Base-by-base conservation (phyloP, 2,329 filamentous ascomycete species). In the Bisporella sp. region DNA sequence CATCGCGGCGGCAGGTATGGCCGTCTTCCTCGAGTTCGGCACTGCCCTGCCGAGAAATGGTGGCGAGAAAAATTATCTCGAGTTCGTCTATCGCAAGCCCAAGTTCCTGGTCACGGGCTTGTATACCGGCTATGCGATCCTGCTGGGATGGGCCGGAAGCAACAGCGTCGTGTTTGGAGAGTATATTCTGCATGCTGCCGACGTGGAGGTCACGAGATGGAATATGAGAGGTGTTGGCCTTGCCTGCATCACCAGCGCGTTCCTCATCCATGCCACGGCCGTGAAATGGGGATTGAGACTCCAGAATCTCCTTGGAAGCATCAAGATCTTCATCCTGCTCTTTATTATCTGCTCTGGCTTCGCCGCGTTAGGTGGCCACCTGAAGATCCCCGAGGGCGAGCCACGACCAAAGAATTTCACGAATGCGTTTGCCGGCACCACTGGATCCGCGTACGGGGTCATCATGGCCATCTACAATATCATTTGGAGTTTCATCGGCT, bases 401-500 rank as follows among this genome's bases (percentile, higher is more conserved):
- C 74, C 78, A 35, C 78, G 80, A 60, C 79, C 79, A 5, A 66
- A 81, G 62, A 85, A 82, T 69, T 84, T 87, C 61, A 66, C 68
- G 56, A 73, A 82, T 52, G 77, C 81, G 7, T 87, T 87, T 55
- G 73, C 76, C 44, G 83, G 83, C 6, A 86, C 83, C 5, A 84
- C 79, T 1, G 78, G 79, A 6, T 82, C 76, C 57, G 76, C 80
- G 1, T 63, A 87, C 56, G 81, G 80, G 45, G 73, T 85, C 33
- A 81, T 85, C n/a, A 85, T 79, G 1, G 82, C 84, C 0, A 68
- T 87, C 0, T 86, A 85, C 71, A 87, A 85, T 58, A 82, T 87
- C 54, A 82, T 87, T 59, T 87, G 82, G 77, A 81, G 77, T 53
- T 87, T 81, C 59, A 77, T 84, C 56, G 83, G 83, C 29, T 84